Evolutionary conservation across 2,329 filamentous ascomycete genomes (phyloP).

Genomic region (Madurella mycetomatis): DNA sequence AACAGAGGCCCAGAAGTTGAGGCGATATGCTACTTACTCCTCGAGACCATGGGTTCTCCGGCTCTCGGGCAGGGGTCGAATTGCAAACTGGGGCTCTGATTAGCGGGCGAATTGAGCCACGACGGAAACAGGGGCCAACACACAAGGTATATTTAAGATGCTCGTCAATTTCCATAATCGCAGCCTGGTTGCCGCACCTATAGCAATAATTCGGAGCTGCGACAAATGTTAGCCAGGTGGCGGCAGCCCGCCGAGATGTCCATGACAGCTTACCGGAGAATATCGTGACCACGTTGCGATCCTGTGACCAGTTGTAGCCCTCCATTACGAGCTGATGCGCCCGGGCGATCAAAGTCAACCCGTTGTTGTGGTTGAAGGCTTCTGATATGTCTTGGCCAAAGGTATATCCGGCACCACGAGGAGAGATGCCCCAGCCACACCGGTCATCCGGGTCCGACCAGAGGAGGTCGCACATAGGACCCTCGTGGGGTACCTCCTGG

Average conservation of each 20-base stretch:
- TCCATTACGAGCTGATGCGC: slow-evolving; percentile 99
- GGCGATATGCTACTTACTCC: slow-evolving; percentile 52
- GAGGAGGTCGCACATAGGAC: slow-evolving; percentile 94
- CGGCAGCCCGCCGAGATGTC: background rate
- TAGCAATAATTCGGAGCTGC: slow-evolving; percentile 92
- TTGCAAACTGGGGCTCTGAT: slow-evolving; percentile 70
- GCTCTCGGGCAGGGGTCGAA: slow-evolving; percentile 97
- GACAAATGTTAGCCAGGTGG: slow-evolving; percentile 27
- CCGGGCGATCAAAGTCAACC: slow-evolving; percentile 87
- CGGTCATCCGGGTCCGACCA: slow-evolving; percentile 98
- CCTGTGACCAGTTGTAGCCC: slow-evolving; percentile 99
- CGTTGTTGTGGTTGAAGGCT: slow-evolving; percentile 99
- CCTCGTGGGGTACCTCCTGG: slow-evolving; percentile 97
- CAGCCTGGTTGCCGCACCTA: slow-evolving; percentile 96
- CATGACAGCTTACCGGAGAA: slow-evolving; percentile 69
- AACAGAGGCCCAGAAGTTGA: background rate
- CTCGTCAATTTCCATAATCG: slow-evolving; percentile 99
- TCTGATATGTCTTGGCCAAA: slow-evolving; percentile 97
- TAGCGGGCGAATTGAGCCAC: background rate
- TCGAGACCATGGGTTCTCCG: slow-evolving; percentile 97
- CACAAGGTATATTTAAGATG: slow-evolving; percentile 99
- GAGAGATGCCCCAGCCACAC: slow-evolving; percentile 93
- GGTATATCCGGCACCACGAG: slow-evolving; percentile 89
- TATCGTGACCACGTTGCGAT: slow-evolving; percentile 96
- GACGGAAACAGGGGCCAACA: slow-evolving; percentile 38